phyloP scores from a whole-genome alignment of 805 yeast species.

The Candida germanica region DNA sequence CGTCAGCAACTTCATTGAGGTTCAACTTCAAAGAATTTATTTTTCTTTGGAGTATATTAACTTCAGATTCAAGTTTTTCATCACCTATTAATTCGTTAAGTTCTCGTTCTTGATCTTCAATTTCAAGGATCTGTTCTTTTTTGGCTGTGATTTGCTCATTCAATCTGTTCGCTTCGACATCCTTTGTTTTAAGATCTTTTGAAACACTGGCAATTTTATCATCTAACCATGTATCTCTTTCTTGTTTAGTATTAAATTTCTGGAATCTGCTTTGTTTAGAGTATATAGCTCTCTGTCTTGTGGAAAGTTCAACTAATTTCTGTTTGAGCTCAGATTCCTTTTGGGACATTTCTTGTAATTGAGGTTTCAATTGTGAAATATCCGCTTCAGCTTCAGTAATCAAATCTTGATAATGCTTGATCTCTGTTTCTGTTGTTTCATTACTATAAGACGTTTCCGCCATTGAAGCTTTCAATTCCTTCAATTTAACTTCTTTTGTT shows the following conservation, averaged over 20 bases:
- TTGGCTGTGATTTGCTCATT: slow-evolving; percentile 16
- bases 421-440: slow-evolving; percentile 18
- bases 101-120: slow-evolving; percentile 13
- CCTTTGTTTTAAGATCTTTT: slow-evolving; percentile 24
- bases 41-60: slow-evolving; percentile 26
- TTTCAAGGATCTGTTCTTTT: slow-evolving; percentile 23
- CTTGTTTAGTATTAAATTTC: slow-evolving; percentile 50
- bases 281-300: slow-evolving; percentile 57
- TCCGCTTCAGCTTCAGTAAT: slow-evolving; percentile 37
- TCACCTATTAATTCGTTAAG: slow-evolving; percentile 14
- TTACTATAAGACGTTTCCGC: slow-evolving; percentile 27
- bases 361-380: slow-evolving; percentile 38
- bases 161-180: slow-evolving; percentile 21
- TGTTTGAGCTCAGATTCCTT: slow-evolving; percentile 41
- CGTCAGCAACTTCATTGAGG: slow-evolving; percentile 52
- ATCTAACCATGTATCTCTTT: slow-evolving; percentile 68
- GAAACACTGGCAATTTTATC: slow-evolving; percentile 44
- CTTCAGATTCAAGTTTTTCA: slow-evolving; percentile 6
- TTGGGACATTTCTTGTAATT: slow-evolving; percentile 33
- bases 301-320: slow-evolving; percentile 39
- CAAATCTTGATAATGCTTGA: slow-evolving; percentile 19
- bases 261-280: slow-evolving; percentile 70
- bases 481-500: slow-evolving; percentile 45
- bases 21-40: slow-evolving; percentile 41
- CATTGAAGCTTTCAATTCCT: slow-evolving; percentile 39